A percentile compares a stretch with the other conserved stretches of the same genome.
Conservation (phyloP, 2,329 filamentous ascomycete genomes). For the Cladosporium sp. region DNA sequence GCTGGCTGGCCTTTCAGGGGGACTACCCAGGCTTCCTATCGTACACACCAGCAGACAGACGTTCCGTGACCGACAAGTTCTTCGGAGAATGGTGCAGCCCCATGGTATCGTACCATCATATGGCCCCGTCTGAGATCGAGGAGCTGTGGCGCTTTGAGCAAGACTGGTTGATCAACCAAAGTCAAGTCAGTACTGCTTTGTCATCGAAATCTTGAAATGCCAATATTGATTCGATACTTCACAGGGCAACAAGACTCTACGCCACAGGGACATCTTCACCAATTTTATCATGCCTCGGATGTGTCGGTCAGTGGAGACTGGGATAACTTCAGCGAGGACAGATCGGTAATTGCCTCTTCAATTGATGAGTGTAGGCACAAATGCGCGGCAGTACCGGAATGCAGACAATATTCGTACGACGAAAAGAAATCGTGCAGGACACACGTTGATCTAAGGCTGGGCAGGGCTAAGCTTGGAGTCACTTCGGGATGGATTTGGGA, state of each 20-base stretch:
- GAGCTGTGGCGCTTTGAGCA: slow-evolving; percentile 18
- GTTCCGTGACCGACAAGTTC: slow-evolving; percentile 16
- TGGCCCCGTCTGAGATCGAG: slow-evolving; percentile 13
- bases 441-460: slow-evolving; percentile 13
- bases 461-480: slow-evolving; percentile 15
- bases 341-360: slow-evolving; percentile 11
- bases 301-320: slow-evolving; percentile 5
- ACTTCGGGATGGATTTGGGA: slow-evolving; percentile 22
- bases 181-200: neutral
- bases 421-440: slow-evolving; percentile 12
- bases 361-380: slow-evolving; percentile 18
- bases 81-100: slow-evolving; percentile 15
- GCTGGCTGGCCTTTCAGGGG: slow-evolving; percentile 18
- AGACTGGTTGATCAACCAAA: neutral
- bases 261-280: slow-evolving; percentile 18
- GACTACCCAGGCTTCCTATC: slow-evolving; percentile 1
- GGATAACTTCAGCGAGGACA: slow-evolving; percentile 20
- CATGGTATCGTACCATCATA: slow-evolving; percentile 18
- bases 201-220: neutral
- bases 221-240: too few relatives aligned
- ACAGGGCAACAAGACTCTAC: slow-evolving; percentile 19
- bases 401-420: slow-evolving; percentile 20
- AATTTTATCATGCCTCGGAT: slow-evolving; percentile 14
- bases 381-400: slow-evolving; percentile 16
- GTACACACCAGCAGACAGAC: neutral